Base-by-base conservation (phyloP, 306 rosid species). In the Trifolium pratense region DNA sequence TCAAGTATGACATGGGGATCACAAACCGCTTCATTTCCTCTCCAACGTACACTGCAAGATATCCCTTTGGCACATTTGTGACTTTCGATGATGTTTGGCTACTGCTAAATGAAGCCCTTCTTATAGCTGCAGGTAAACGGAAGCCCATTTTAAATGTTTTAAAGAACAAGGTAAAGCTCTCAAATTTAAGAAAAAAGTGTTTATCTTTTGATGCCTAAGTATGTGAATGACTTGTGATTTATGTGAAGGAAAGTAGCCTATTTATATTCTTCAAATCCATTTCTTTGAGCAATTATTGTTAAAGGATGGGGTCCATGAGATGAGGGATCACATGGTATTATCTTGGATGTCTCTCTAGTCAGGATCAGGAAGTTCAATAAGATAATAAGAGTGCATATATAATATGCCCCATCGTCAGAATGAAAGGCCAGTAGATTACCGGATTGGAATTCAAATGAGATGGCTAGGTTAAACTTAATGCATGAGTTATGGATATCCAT, bases 71-170 rank as follows among this genome's bases (percentile, higher is more conserved):
- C 25, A 49, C 56, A 16, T 16, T 16, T 3, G 18, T 2, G 1
- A 3, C 55, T 37, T 70, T 70, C 51, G 66, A 70, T 49, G 77
- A 56, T 68, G 32, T 49, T 37, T 68, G 76, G 73, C 53, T 74
- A 31, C 75, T 5, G 3, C 23, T 34, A 16, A 46, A 46, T 59
- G 56, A 46, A 61, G 32, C 46, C 15, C 42, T 14, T 66, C 76
- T 66, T 49, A 68, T 67, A 20, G 46, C 55, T 5, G 51, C 57
- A 17, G 67, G 81, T 13, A 70, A 77, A 34, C 37, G 65, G 48
- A 77, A 77, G 12, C 81, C 81, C 81, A 61, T 78, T 52, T 39
- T 29, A 60, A 20, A 4, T 36, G 53, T 58, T 69, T 68, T 1
- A n/a, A 59, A 34, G 34, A 70, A 16, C 21, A 51, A 51, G 5